Percentiles rank a stretch among this genome's conserved stretches.
phyloP scores from a whole-genome alignment of 2,329 filamentous ascomycete species.

The Aspergillus quadricinctus region DNA sequence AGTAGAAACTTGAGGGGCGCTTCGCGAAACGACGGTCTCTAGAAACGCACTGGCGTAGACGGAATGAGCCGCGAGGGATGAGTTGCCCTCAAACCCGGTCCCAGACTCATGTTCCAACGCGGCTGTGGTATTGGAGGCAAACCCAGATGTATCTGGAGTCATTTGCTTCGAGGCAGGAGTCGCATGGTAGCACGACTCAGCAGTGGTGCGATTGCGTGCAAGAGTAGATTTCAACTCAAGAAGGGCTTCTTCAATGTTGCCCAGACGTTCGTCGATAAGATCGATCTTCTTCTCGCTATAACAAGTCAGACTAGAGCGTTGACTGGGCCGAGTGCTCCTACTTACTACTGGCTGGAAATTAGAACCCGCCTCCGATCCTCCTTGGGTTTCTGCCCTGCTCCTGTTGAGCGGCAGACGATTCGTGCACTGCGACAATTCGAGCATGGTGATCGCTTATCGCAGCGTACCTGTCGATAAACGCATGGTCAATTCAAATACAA shows the following conservation, averaged over 20 bases:
- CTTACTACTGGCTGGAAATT: constrained; percentile 42
- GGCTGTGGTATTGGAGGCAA: constrained; percentile 16
- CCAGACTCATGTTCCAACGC: constrained; percentile 26
- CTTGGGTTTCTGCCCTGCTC: constrained; percentile 28
- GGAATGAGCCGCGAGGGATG: constrained; percentile 47
- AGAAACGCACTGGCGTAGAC: constrained; percentile 43
- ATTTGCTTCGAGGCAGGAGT: constrained; percentile 11
- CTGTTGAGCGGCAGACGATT: constrained; percentile 35
- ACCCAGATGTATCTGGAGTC: constrained; percentile 8
- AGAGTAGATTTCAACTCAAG: constrained; percentile 18
- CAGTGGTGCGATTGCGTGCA: constrained; percentile 1
- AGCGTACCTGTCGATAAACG: constrained; percentile 31
- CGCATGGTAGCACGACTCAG: constrained; percentile 5
- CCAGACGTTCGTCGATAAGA: constrained; percentile 47
- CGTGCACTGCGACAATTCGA: constrained; percentile 38
- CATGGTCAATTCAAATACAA: background rate
- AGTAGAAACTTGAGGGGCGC: constrained; percentile 31
- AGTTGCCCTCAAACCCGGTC: constrained; percentile 46
- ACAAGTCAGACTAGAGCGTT: constrained; percentile 3
- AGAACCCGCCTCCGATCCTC: constrained; percentile 38
- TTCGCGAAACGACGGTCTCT: constrained; percentile 37
- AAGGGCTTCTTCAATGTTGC: constrained; percentile 42
- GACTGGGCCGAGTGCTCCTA: background rate
- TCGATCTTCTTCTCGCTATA: constrained; percentile 51
- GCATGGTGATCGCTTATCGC: constrained; percentile 40